Evolutionary conservation across 805 yeast genomes (phyloP).

Genomic region (Blastobotrys attinorum): DNA sequence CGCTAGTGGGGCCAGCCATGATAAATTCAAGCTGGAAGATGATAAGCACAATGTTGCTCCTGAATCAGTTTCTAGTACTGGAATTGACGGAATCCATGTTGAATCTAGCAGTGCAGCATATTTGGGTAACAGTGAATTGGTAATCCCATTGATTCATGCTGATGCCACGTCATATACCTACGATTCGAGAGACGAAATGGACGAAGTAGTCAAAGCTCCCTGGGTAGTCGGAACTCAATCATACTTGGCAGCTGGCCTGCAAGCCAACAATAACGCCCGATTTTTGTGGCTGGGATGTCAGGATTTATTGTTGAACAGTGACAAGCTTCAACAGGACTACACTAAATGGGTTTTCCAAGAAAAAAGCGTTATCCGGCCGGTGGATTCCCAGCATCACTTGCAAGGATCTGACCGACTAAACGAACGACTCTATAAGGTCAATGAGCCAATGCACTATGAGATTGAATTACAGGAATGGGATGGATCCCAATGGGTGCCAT

Average conservation of each 20-base stretch:
- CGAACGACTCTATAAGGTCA: slow-evolving; percentile 53
- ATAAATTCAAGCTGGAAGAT: slow-evolving; percentile 19
- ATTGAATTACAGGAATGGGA: slow-evolving; percentile 36
- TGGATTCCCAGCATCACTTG: slow-evolving; percentile 47
- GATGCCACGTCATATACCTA: slow-evolving; percentile 56
- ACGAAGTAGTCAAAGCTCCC: slow-evolving; percentile 31
- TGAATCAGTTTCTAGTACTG: not conserved
- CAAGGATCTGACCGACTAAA: slow-evolving; percentile 23
- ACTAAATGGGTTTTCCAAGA: slow-evolving; percentile 70
- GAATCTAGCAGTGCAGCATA: slow-evolving; percentile 50
- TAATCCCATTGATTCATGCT: slow-evolving; percentile 65
- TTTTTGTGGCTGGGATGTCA: slow-evolving; percentile 72
- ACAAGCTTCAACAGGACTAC: slow-evolving; percentile 38
- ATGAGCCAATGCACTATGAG: slow-evolving; percentile 57
- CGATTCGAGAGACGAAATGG: slow-evolving; percentile 39
- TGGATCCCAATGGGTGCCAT: slow-evolving; percentile 64
- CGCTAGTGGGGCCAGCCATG: slow-evolving; percentile 24
- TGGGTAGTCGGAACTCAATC: slow-evolving; percentile 85
- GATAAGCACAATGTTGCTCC: slow-evolving; percentile 10
- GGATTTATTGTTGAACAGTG: slow-evolving; percentile 37
- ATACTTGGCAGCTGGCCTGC: slow-evolving; percentile 66
- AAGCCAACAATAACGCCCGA: slow-evolving; percentile 72
- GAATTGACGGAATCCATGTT: not conserved
- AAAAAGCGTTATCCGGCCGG: slow-evolving; percentile 52
- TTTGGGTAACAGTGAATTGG: slow-evolving; percentile 56